Evolutionary conservation across 139 green algal genomes (phyloP), one percentile per base, ranked within the genome.

Genomic region (Micractinium sp.): DNA sequence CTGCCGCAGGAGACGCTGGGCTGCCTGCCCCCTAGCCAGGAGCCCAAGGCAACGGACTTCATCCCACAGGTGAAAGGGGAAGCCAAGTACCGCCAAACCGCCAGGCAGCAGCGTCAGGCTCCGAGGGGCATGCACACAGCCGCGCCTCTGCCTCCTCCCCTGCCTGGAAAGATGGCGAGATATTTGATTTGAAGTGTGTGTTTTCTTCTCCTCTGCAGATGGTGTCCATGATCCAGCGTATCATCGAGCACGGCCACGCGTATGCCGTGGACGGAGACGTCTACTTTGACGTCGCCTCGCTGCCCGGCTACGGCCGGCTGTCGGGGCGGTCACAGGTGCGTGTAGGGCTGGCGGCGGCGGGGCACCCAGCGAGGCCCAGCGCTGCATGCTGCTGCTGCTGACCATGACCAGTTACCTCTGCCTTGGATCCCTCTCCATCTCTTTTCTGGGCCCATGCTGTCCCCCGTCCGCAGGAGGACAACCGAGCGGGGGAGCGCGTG

Each of bases 11-110:
- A 91, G 0, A 33, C 90, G 1, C 93, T 99, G 67, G 92, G 94
- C 36, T 99, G 97, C 94, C 89, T 99, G 87, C 88, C 89, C 14
- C 98, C 98, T 3, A 95, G 89, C 7, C 41, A 95, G 66, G 98
- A 99, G 93, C 98, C 98, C 9, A 92, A 92, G 25, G 98, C 97
- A 22, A 99, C 97, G 25, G 94, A 97, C 73, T 96, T 97, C 92
- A 96, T 99, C 39, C 78, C 88, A 56, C 47, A 56, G 47, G 47
- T 56, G 47, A 56, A 5, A 56, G 47, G n/a, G n/a, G n/a, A n/a
- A n/a, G n/a, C n/a, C n/a, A n/a, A n/a, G n/a, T n/a, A n/a, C n/a
- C n/a, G n/a, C n/a, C n/a, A n/a, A n/a, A n/a, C n/a, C n/a, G n/a
- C n/a, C n/a, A n/a, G n/a, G n/a, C n/a, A n/a, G n/a, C n/a, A n/a